These are phyloP conservation scores for Diaporthe sp. DNA, from an alignment of 2,329 filamentous ascomycete genomes.

Conservation along the genomic window DNA sequence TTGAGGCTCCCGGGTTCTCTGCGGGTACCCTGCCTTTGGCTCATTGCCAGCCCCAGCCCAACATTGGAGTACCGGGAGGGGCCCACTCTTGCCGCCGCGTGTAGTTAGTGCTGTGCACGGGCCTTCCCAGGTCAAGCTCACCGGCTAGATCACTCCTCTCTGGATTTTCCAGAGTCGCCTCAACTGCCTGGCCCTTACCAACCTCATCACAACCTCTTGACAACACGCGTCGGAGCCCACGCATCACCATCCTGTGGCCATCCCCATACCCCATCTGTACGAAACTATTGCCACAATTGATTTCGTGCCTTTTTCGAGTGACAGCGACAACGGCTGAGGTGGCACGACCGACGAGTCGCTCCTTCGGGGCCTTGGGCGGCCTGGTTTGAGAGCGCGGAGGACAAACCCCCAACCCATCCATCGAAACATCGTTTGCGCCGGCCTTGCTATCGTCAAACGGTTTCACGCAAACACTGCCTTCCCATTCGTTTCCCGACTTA, in stretches of 20 bases:
- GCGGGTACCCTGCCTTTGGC: not conserved
- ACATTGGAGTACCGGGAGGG: slow-evolving; percentile 6
- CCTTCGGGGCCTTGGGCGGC: slow-evolving; percentile 55
- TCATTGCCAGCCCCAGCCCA: not conserved
- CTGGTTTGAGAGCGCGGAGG: slow-evolving; percentile 48
- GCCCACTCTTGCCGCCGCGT: slow-evolving; percentile 19
- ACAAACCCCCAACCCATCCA: slow-evolving; percentile 36
- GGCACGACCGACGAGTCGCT: slow-evolving; percentile 49
- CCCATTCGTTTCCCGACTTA: slow-evolving; percentile 25
- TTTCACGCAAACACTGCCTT: slow-evolving; percentile 32
- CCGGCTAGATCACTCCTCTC: slow-evolving; percentile 38
- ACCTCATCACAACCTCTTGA: slow-evolving; percentile 54
- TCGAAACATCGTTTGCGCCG: slow-evolving; percentile 35
- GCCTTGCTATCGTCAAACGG: slow-evolving; percentile 23
- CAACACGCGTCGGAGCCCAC: slow-evolving; percentile 67
- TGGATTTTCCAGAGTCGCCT: slow-evolving; percentile 44
- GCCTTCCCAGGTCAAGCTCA: slow-evolving; percentile 13
- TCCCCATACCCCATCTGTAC: slow-evolving; percentile 52
- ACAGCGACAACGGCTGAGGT: slow-evolving; percentile 60
- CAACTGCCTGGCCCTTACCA: slow-evolving; percentile 50
- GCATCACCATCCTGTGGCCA: slow-evolving; percentile 50
- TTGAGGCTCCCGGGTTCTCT: not conserved
- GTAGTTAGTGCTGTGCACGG: slow-evolving; percentile 21
- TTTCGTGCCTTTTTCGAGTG: slow-evolving; percentile 52
- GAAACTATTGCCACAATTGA: slow-evolving; percentile 53